These are phyloP conservation scores for Hericium coralloides DNA, from an alignment of 768 basidiomycete species.

Conservation along the genomic window DNA sequence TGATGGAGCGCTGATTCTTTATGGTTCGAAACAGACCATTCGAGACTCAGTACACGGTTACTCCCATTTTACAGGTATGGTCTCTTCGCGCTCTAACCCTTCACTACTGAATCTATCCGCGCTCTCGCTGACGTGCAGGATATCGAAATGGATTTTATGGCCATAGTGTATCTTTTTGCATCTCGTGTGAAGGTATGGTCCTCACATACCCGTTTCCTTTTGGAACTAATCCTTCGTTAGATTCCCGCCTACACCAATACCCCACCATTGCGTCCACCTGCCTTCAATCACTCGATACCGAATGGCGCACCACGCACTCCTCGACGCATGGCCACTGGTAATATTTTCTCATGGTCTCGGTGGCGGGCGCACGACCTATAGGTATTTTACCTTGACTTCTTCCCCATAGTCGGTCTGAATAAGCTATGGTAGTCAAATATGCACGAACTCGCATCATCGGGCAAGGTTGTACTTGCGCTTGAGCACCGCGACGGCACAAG, in stretches of 20 bases:
- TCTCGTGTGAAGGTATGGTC: slow-evolving; percentile 4
- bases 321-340: slow-evolving; percentile 54
- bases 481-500: slow-evolving; percentile 82
- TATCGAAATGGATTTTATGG: slow-evolving; percentile 7
- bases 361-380: slow-evolving; percentile 65
- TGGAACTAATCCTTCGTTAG: background rate
- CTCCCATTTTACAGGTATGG: slow-evolving; percentile 5
- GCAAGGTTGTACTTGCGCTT: slow-evolving; percentile 72
- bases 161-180: slow-evolving; percentile 4
- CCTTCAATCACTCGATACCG: too few species aligned
- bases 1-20: background rate
- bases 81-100: background rate
- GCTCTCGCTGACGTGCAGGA: background rate
- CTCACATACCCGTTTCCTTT: background rate
- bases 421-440: slow-evolving; percentile 44
- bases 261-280: slow-evolving; percentile 2
- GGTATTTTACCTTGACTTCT: slow-evolving; percentile 23
- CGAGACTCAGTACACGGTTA: slow-evolving; percentile 6
- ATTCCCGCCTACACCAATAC: slow-evolving; percentile 8
- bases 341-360: slow-evolving; percentile 83
- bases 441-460: slow-evolving; percentile 66
- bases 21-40: slow-evolving; percentile 1
- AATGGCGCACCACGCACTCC: too few species aligned
- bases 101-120: background rate
- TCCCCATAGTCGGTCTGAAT: background rate